Base-by-base conservation (phyloP, 345 rosid species). In the Erucastrum elatum region DNA sequence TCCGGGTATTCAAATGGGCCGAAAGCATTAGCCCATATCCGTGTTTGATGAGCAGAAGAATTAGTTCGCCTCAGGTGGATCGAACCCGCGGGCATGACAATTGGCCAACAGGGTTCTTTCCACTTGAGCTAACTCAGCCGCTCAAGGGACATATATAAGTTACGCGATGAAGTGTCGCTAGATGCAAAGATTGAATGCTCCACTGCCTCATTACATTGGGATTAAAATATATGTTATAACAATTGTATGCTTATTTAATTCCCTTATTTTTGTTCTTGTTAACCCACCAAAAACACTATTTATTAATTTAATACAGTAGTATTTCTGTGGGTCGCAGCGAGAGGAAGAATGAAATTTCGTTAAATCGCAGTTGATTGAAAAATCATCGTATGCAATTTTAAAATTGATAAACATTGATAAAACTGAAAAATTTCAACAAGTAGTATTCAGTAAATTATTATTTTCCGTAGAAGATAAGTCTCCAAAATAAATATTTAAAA, bases 311-410 rank as follows among this genome's bases (percentile, higher is more conserved):
- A 80, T 64, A 58, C 8, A 74, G 66, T 68, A 53, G 60, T 53
- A 8, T 12, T n/a, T 69, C 15, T 64, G 44, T 73, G 72, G 72
- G 83, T 59, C 73, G 69, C 64, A 64, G 44, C 80, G 83, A 80
- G 75, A 65, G 64, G 68, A n/a, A 68, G 73, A 66, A 75, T 77
- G 83, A 80, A 75, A 65, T 46, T 80, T 80, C 83, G 61, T 70
- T 31, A 25, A 12, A 64, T 75, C 21, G 11, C 49, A 69, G 1
- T 55, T 49, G 44, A 25, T n/a, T 11, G 7, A 16, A 4, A 59
- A 11, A 25, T 3, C 12, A 59, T 25, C 10, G 63, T 0, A 39
- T 12, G 15, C 15, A 2, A 15, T 60, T 59, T 34, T 31, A 64
- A 37, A 39, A 53, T 16, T 10, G 46, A 34, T 25, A 16, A 34